These are phyloP conservation scores for Solanum medicagineum DNA, from an alignment of 257 asterid species.

Conservation along the genomic window DNA sequence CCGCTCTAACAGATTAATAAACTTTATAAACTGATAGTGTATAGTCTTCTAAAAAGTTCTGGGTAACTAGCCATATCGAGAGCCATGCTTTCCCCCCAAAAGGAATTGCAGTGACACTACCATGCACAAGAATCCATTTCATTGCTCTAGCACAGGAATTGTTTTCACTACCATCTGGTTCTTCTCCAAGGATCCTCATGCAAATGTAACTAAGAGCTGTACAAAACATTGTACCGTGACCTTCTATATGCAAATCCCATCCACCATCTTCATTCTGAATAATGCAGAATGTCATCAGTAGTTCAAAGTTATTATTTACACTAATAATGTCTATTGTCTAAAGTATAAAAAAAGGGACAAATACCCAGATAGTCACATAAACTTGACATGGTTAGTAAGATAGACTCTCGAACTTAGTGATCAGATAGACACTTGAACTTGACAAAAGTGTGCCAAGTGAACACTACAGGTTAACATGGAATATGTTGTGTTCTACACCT, in stretches of 20 bases:
- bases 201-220: slow-evolving; percentile 49
- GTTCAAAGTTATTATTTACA: too few species aligned
- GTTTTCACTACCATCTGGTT: slow-evolving; percentile 38
- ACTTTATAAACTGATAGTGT: background rate
- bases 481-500: too few species aligned
- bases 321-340: background rate
- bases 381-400: background rate
- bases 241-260: slow-evolving; percentile 74
- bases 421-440: too few species aligned
- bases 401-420: too few species aligned
- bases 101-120: slow-evolving; percentile 51
- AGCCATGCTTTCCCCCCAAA: slow-evolving; percentile 82
- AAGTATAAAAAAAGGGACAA: too few species aligned
- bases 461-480: too few species aligned
- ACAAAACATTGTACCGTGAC: slow-evolving; percentile 69
- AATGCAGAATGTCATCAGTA: background rate
- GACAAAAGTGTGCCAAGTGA: too few species aligned
- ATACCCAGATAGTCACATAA: too few species aligned
- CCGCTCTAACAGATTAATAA: too few species aligned
- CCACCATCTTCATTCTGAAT: slow-evolving; percentile 73
- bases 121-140: slow-evolving; percentile 78
- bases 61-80: slow-evolving; percentile 17
- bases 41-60: background rate
- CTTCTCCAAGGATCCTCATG: slow-evolving; percentile 60
- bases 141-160: slow-evolving; percentile 48